These are phyloP conservation scores for Piloderma croceum DNA, from an alignment of 768 basidiomycete species.

Conservation along the genomic window DNA sequence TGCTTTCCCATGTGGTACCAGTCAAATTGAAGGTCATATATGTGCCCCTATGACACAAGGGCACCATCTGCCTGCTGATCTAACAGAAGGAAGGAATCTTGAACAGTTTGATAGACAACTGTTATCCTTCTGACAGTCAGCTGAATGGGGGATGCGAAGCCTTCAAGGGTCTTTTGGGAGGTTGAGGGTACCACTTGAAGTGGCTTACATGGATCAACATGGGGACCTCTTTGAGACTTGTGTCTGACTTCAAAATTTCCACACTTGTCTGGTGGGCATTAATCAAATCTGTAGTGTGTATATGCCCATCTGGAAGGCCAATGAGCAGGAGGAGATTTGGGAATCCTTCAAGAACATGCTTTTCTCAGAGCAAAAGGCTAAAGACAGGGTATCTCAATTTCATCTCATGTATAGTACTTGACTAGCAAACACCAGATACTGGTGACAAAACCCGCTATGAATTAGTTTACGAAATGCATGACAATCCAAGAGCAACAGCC, in stretches of 20 bases:
- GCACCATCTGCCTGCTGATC: constrained; percentile 8
- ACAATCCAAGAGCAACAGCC: background rate
- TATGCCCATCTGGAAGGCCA: constrained; percentile 31
- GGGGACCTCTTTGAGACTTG: constrained; percentile 32
- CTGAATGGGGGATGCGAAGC: constrained; percentile 46
- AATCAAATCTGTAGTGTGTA: constrained; percentile 42
- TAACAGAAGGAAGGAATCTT: constrained; percentile 14
- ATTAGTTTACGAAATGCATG: background rate
- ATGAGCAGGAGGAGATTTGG: constrained; percentile 31
- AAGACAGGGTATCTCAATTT: constrained; percentile 32
- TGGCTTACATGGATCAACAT: constrained; percentile 21
- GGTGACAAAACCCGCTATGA: background rate
- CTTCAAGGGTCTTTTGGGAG: constrained; percentile 44
- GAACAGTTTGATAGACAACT: constrained; percentile 33
- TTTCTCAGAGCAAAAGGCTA: constrained; percentile 28
- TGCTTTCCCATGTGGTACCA: constrained; percentile 37
- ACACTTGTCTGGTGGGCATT: constrained; percentile 30
- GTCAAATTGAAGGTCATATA: constrained; percentile 29
- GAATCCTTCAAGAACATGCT: constrained; percentile 31
- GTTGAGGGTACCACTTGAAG: constrained; percentile 35
- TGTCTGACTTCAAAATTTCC: constrained; percentile 31
- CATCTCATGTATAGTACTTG: constrained; percentile 22
- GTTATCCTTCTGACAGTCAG: constrained; percentile 41
- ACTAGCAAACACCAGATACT: constrained; percentile 7
- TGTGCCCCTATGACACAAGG: constrained; percentile 34